phyloP scores from a whole-genome alignment of 345 rosid genomes.

The Balakata baccata region DNA sequence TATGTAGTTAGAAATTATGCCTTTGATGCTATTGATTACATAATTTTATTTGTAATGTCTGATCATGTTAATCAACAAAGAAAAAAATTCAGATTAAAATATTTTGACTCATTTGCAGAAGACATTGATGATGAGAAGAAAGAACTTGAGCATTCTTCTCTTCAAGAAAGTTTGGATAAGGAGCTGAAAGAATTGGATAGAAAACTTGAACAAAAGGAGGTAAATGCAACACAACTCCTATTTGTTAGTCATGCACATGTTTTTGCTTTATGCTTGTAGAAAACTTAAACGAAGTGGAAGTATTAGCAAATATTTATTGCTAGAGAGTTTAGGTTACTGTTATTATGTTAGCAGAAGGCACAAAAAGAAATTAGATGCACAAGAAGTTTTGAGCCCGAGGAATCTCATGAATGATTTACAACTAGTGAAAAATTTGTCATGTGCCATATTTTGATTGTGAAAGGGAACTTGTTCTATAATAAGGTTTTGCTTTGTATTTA shows the following conservation, averaged over 20 bases:
- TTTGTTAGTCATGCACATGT: background rate
- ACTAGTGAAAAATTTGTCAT: background rate
- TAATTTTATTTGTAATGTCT: background rate
- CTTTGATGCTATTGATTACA: background rate
- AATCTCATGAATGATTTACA: background rate
- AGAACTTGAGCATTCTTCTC: constrained; percentile 85
- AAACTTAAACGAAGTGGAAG: background rate
- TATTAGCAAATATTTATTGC: background rate
- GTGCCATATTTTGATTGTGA: background rate
- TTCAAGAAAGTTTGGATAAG: constrained; percentile 76
- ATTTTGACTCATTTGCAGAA: constrained; percentile 42
- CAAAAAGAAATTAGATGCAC: background rate
- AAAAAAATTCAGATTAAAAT: background rate
- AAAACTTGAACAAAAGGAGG: constrained; percentile 94
- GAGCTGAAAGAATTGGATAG: constrained; percentile 91
- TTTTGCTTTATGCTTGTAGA: background rate
- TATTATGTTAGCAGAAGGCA: no score
- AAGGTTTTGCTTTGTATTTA: background rate
- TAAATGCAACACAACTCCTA: constrained; percentile 21
- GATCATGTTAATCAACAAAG: background rate
- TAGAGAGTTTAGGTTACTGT: background rate
- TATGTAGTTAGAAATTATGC: background rate
- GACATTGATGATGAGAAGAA: constrained; percentile 64
- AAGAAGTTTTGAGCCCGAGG: background rate
- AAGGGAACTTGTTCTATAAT: background rate